Percentiles rank a stretch among this genome's conserved stretches.
phyloP scores from a whole-genome alignment of 192 early-diverging fungal genomes.

The Chytriomyces confervae region DNA sequence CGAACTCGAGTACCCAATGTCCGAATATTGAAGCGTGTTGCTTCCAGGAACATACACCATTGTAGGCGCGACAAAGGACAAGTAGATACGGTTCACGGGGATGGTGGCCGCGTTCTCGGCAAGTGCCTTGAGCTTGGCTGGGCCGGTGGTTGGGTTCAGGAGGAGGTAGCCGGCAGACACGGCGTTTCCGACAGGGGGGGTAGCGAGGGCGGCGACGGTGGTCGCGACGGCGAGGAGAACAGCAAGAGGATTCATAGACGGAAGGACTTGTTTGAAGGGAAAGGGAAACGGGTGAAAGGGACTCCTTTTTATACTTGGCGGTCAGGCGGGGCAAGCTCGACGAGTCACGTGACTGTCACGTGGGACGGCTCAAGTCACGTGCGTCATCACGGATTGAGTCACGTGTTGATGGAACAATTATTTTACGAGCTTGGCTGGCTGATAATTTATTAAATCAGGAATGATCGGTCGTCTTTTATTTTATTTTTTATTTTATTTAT shows the following conservation, averaged over 20 bases:
- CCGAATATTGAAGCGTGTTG: slow-evolving; percentile 7
- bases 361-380: too few relatives aligned
- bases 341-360: too few relatives aligned
- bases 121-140: slow-evolving; percentile 21
- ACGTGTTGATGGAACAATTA: too few relatives aligned
- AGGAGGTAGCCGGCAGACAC: slow-evolving; percentile 26
- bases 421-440: too few relatives aligned
- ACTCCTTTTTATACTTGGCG: too few relatives aligned
- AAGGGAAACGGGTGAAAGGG: too few relatives aligned
- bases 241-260: not conserved
- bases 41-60: slow-evolving; percentile 14
- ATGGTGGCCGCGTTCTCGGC: slow-evolving; percentile 13
- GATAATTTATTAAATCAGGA: too few relatives aligned
- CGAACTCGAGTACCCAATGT: not conserved
- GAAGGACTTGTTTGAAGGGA: too few relatives aligned
- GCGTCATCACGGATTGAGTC: too few relatives aligned
- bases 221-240: not conserved
- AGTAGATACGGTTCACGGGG: slow-evolving; percentile 13
- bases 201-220: slow-evolving; percentile 5
- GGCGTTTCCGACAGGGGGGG: not conserved
- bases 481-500: too few relatives aligned
- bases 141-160: slow-evolving; percentile 7
- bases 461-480: too few relatives aligned
- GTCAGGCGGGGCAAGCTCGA: too few relatives aligned
- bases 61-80: slow-evolving; percentile 12